Evolutionary conservation across 1,139 yeast genomes (phyloP), one percentile per base, ranked within the genome.

Genomic region (Candida sp.): DNA sequence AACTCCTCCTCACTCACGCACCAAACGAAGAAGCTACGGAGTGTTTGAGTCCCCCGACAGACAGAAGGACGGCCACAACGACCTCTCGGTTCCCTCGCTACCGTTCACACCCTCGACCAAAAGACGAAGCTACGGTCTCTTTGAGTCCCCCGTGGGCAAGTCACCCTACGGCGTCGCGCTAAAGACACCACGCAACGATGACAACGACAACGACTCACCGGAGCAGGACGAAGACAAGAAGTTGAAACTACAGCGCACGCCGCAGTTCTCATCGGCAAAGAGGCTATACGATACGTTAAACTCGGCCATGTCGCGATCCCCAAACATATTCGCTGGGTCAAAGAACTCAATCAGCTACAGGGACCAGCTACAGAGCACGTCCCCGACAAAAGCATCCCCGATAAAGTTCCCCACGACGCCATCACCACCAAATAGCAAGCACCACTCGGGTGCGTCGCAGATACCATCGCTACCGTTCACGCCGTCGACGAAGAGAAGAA

Each of bases 71-170:
- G 17, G 44, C 46, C 17, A 42, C 7, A 33, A 26, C 27, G 45
- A 42, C 23, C 27, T 33, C 23, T 25, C 26, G 3, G 25, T 43
- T n/a, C 46, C 34, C 9, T 17, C 46, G 23, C 56, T 75, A 32
- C 80, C 80, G 42, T 70, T 70, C 51, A 70, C 78, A 4, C 81
- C 81, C 3, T 68, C 77, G 3, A 59, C 70, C 52, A 77, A 77
- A 53, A 56, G 81, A 23, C 61, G 68, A 41, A 70, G 62, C 53
- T 63, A 72, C 2, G 74, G 71, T 9, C 54, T 59, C 42, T 61
- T 63, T 48, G 66, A 67, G 56, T 66, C 73, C 7, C 78, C 78
- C 0, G 77, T 72, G 48, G 67, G 65, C 50, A 67, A 61, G 53
- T 54, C 73, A n/a, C 77, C 77, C 3, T 67, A 67, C 53, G 58